Evolutionary conservation across 2,329 filamentous ascomycete species (phyloP), one percentile per base, ranked within the genome.

Genomic region (Calonectria hongkongensis): DNA sequence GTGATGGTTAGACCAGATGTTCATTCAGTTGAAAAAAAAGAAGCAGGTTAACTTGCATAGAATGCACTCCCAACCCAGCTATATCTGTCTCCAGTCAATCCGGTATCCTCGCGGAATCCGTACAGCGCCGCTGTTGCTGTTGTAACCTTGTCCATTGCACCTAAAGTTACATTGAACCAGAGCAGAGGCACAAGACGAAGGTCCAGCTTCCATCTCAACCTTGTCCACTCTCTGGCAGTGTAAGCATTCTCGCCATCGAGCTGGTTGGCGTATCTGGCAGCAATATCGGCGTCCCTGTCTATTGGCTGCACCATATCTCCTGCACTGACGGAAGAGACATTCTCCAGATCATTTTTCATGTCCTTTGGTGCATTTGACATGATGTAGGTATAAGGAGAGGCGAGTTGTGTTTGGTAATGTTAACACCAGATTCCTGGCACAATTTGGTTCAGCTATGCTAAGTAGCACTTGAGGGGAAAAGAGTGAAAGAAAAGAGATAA

Each of bases 141-240:
- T 2, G 78, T 81, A 33, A 83, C 80, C 71, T 83, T 83, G 74
- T 83, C 81, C 76, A 80, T 81, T 12, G 81, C 81, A 6, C 72
- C 76, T 2, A 80, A 60, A 2, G 78, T 79, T 4, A 80, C 74
- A 63, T 81, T 81, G 69, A 81, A 76, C 76, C 74, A 78, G 12
- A 78, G 47, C 13, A 78, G 68, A 7, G 76, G 75, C n/a, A 78
- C 74, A 27, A 78, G 72, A 8, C 76, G 76, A 36, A 77, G 63
- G 50, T 78, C 75, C 4, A 78, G 73, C 70, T 77, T 78, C 76
- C 76, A 78, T 16, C 76, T 62, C 15, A 78, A 68, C 43, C 70
- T 66, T 36, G 25, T 15, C 72, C 70, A 71, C 73, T 77, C 75
- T n/a, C 48, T 51, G 4, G n/a, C 28, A 10, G 63, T 68, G 21